These are phyloP conservation scores for Trametes cubensis DNA, from an alignment of 768 basidiomycete species.

Conservation along the genomic window DNA sequence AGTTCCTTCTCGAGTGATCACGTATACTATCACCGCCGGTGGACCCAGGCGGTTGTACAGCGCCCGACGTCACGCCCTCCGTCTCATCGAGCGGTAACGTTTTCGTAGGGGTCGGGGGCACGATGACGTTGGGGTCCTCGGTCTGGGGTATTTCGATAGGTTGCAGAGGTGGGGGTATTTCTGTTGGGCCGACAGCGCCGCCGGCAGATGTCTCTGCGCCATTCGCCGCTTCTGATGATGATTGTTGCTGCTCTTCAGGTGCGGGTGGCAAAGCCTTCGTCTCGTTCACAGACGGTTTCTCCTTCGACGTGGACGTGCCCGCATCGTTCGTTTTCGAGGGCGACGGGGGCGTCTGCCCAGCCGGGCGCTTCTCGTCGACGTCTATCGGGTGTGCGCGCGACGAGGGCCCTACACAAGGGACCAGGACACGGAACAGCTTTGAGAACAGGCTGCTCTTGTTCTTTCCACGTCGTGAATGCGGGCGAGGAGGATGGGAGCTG, in stretches of 20 bases:
- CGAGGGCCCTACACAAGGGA: conserved; percentile 67
- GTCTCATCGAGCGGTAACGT: conserved; percentile 69
- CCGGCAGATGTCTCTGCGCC: conserved; percentile 17
- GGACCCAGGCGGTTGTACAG: conserved; percentile 89
- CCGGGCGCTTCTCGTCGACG: conserved; percentile 29
- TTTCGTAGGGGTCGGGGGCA: conserved; percentile 55
- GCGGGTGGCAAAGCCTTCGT: conserved; percentile 40
- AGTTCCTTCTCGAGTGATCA: conserved; percentile 39
- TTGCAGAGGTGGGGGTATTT: conserved; percentile 29
- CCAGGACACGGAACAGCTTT: conserved; percentile 59
- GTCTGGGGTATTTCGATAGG: conserved; percentile 31
- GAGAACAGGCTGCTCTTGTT: conserved; percentile 45
- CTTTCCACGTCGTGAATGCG: conserved; percentile 45
- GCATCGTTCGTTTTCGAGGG: conserved; percentile 18
- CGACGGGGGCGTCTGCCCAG: conserved; percentile 7
- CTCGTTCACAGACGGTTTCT: conserved; percentile 33
- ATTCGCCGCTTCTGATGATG: conserved; percentile 7
- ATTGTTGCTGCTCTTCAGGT: conserved; percentile 13
- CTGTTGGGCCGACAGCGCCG: conserved; percentile 12
- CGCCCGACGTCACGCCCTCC: conserved; percentile 87
- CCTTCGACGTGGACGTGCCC: conserved; percentile 29
- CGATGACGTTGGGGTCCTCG: conserved; percentile 42
- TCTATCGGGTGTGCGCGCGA: conserved; percentile 51
- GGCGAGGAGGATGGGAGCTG: conserved; percentile 31
- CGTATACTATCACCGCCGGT: conserved; percentile 48